Conservation (phyloP, 2,329 filamentous ascomycete species). For the Pseudocercospora macadamiae region DNA sequence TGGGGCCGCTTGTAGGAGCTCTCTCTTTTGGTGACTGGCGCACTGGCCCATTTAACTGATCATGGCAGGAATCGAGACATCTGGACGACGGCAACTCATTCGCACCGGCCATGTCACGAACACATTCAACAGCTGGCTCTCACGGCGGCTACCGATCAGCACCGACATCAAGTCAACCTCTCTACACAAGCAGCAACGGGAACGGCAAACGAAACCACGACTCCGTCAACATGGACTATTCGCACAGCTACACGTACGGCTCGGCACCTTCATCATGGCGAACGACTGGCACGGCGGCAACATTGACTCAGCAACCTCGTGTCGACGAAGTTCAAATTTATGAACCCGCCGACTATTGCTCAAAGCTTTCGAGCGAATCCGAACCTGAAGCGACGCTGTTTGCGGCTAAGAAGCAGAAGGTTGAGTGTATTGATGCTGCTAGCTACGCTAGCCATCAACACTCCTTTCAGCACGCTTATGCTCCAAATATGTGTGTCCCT, state of each 20-base stretch:
- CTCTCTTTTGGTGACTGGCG: slow-evolving; percentile 16
- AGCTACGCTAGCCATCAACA: slow-evolving; percentile 14
- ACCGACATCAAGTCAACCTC: slow-evolving; percentile 13
- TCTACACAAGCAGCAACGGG: slow-evolving; percentile 23
- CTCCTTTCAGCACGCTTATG: slow-evolving; percentile 21
- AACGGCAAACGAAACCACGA: slow-evolving; percentile 31
- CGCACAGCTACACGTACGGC: slow-evolving; percentile 31
- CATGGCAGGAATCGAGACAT: slow-evolving; percentile 22
- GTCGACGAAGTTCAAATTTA: slow-evolving; percentile 29
- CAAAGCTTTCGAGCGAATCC: slow-evolving; percentile 30
- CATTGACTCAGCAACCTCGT: slow-evolving; percentile 12
- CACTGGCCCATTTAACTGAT: slow-evolving; percentile 26
- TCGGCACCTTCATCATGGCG: slow-evolving; percentile 21
- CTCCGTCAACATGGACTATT: slow-evolving; percentile 29
- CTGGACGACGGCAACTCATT: slow-evolving; percentile 16
- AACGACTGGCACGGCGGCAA: slow-evolving; percentile 36
- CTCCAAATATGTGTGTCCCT: slow-evolving; percentile 24
- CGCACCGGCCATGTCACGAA: slow-evolving; percentile 21
- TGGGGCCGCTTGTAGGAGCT: slow-evolving; percentile 28
- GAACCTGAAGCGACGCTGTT: slow-evolving; percentile 23
- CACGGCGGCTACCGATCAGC: slow-evolving; percentile 15
- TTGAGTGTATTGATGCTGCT: slow-evolving; percentile 24
- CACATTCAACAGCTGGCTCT: slow-evolving; percentile 18
- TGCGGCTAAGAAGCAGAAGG: slow-evolving; percentile 31
- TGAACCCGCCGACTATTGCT: slow-evolving; percentile 35